Evolutionary conservation across 257 asterid species (phyloP).

Genomic region (Rehmannia glutinosa): DNA sequence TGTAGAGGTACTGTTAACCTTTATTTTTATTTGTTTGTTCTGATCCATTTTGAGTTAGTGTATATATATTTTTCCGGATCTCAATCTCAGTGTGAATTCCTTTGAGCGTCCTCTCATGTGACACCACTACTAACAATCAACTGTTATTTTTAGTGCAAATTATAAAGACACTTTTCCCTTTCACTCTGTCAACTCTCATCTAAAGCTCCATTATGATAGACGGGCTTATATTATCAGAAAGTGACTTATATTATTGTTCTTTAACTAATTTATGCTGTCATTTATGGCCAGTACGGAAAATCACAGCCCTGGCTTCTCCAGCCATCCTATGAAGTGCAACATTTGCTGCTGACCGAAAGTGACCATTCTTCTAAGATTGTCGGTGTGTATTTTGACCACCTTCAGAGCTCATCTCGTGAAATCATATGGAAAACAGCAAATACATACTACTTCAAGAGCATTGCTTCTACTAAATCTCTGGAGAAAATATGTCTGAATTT

Average conservation of each 20-base stretch:
- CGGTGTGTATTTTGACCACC: conserved; percentile 20
- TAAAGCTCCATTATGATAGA: no score
- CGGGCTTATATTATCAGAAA: no score
- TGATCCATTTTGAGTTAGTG: conserved; percentile 1
- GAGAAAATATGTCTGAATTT: conserved; percentile 59
- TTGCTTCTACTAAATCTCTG: conserved; percentile 56
- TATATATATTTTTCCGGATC: background rate
- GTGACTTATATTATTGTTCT: background rate
- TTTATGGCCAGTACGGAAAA: conserved; percentile 36
- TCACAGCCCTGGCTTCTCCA: conserved; percentile 73
- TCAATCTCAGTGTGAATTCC: background rate
- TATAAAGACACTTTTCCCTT: no score
- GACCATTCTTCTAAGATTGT: conserved; percentile 27
- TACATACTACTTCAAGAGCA: conserved; percentile 78
- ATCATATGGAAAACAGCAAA: conserved; percentile 62
- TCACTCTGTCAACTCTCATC: no score
- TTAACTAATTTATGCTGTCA: conserved; percentile 11
- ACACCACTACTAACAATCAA: no score
- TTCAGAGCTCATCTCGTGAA: conserved; percentile 33
- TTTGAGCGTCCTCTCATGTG: background rate
- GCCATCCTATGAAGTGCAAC: conserved; percentile 74
- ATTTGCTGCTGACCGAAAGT: conserved; percentile 47
- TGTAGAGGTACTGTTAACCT: conserved; percentile 45
- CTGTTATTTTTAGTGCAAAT: no score
- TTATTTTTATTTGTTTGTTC: background rate